Percentiles rank a stretch among this genome's conserved stretches.
Conservation (phyloP, 345 rosid species). For the Citrus reticulata region DNA sequence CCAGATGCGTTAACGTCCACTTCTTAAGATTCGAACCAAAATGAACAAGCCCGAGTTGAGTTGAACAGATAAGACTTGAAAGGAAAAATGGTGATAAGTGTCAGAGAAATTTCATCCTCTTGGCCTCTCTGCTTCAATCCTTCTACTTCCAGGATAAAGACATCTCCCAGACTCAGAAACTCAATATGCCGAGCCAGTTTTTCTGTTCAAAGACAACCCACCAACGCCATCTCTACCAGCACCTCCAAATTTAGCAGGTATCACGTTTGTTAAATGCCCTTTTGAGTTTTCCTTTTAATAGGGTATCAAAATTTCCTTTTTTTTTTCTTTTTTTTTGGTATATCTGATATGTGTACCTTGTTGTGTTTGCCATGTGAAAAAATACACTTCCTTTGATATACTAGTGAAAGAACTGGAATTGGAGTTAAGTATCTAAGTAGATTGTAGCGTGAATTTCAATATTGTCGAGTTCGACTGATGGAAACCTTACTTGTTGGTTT, state of each 20-base stretch:
- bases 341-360: neutral
- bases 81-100: conserved; percentile 67
- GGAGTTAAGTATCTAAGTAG: neutral
- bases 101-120: conserved; percentile 38
- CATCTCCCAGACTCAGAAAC: conserved; percentile 26
- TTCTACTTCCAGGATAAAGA: conserved; percentile 17
- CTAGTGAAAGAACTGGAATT: neutral
- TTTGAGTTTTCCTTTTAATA: conserved; percentile 2
- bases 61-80: neutral
- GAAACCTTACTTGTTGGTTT: neutral
- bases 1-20: neutral
- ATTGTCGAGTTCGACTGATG: neutral
- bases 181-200: conserved; percentile 41
- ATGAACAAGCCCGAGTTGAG: neutral
- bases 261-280: conserved; percentile 8
- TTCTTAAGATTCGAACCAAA: neutral
- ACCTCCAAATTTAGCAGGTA: conserved; percentile 36
- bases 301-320: neutral
- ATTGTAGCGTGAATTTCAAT: neutral
- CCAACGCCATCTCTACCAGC: conserved; percentile 27
- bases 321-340: neutral
- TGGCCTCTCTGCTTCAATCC: conserved; percentile 22
- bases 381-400: neutral
- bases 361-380: neutral
- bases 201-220: conserved; percentile 40